These are phyloP conservation scores for Powellomyces hirtus DNA, from an alignment of 192 early-diverging fungal genomes.

Conservation along the genomic window DNA sequence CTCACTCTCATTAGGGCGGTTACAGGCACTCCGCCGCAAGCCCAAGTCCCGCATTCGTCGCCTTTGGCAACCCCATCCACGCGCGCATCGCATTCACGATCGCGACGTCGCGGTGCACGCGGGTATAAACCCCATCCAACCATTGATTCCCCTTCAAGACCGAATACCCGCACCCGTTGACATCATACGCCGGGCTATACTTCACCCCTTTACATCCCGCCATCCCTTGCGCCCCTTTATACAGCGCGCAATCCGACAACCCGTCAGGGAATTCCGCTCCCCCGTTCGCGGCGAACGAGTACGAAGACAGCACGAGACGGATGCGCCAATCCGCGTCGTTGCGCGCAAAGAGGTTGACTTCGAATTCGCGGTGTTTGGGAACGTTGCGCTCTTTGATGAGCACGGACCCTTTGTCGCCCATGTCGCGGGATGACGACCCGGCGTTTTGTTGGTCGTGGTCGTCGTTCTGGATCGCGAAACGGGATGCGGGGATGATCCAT, in stretches of 20 bases:
- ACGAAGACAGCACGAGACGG: conserved; percentile 2
- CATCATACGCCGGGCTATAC: no score
- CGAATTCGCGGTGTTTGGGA: conserved; percentile 19
- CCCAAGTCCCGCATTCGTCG: no score
- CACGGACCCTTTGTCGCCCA: conserved; percentile 28
- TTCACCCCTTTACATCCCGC: not conserved
- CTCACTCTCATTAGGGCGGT: no score
- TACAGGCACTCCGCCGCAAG: no score
- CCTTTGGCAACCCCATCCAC: no score
- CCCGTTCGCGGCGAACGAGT: not conserved
- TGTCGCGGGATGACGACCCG: conserved; percentile 28
- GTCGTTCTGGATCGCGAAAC: conserved; percentile 32
- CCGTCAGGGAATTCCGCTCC: not conserved
- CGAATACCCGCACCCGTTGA: no score
- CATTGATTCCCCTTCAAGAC: no score
- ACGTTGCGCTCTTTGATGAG: conserved; percentile 30
- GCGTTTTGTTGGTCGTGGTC: conserved; percentile 27
- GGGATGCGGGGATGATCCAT: conserved; percentile 21
- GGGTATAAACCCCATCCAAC: no score
- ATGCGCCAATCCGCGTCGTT: conserved; percentile 28
- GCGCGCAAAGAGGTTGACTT: conserved; percentile 23
- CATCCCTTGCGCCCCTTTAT: not conserved
- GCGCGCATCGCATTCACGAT: no score
- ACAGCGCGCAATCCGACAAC: not conserved
- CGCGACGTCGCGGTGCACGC: no score